A percentile compares a stretch with the other conserved stretches of the same genome.
phyloP scores from a whole-genome alignment of 225 moss, liverwort and hornwort genomes.

The Pseudisothecium myosuroides region DNA sequence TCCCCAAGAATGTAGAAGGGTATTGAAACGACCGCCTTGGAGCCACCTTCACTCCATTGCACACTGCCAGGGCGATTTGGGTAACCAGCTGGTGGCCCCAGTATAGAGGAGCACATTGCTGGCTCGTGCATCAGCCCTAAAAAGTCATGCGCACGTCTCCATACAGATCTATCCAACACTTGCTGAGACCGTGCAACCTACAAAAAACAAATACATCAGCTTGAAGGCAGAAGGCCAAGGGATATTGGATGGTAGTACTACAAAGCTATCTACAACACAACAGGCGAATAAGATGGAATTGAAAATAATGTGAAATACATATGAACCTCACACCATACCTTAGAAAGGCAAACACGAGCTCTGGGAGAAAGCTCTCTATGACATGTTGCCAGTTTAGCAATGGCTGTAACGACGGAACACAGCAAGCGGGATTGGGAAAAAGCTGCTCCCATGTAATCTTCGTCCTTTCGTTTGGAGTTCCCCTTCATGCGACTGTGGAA shows the following conservation, averaged over 20 bases:
- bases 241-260: neutral
- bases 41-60: conserved; percentile 76
- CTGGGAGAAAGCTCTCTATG: conserved; percentile 83
- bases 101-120: conserved; percentile 79
- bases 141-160: conserved; percentile 87
- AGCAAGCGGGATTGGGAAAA: conserved; percentile 84
- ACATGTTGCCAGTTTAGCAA: conserved; percentile 83
- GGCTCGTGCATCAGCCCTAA: conserved; percentile 94
- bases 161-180: conserved; percentile 75
- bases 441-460: conserved; percentile 44
- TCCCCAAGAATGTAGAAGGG: conserved; percentile 91
- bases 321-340: conserved; percentile 39
- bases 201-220: neutral
- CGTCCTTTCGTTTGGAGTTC: conserved; percentile 38
- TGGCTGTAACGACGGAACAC: conserved; percentile 88
- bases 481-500: conserved; percentile 35
- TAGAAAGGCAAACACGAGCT: conserved; percentile 88
- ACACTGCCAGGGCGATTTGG: conserved; percentile 64
- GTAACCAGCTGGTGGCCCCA: conserved; percentile 67
- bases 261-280: neutral
- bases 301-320: neutral
- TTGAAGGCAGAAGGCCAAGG: neutral
- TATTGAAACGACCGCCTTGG: conserved; percentile 72
- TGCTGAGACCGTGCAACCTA: conserved; percentile 90
- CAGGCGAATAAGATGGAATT: neutral